Base-by-base conservation (phyloP, 2,329 filamentous ascomycete species). In the Aaosphaeria arxii region DNA sequence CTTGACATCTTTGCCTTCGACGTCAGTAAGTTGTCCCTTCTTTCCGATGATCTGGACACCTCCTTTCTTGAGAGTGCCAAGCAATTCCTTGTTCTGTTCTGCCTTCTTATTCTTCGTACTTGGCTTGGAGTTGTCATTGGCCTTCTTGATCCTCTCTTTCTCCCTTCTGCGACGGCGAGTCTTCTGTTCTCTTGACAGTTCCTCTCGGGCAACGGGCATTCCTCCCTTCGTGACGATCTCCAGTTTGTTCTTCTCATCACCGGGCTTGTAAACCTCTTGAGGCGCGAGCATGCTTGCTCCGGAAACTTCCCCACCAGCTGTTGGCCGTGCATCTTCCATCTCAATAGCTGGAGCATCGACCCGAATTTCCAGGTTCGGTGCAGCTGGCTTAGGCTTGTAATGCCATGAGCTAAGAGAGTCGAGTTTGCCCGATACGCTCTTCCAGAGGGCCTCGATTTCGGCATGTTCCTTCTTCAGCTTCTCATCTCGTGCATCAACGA, bases 321-420 rank as follows among this genome's bases (percentile, higher is more conserved):
- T 86, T 6, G 94, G 92, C 61, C 95, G 87, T 1, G 91, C 92
- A 65, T 99, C 94, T 75, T 99, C 94, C 88, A 97, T 95, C 57
- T 83, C 81, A 55, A 97, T 86, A 4, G 89, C 90, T n/a, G 91
- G 89, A 4, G 94, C 89, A 71, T 97, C 92, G 29, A 89, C 82
- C 32, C 96, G 87, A 47, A 96, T 88, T 40, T 89, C 91, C 53
- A 99, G 82, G 41, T 83, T 83, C n/a, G 89, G 84, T 44, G 87
- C 87, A 2, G 86, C 81, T 7, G 89, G 86, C 74, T 91, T 95
- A 46, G 94, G 94, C 71, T 89, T 91, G 81, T 96, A 96, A 74
- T 96, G 88, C 86, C 90, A 95, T 68, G 88, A 95, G 71, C 86
- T 91, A 54, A 99, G 83, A 29, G 89, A 84, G 71, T 99, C 94